phyloP scores from a whole-genome alignment of 257 asterid species.

The Solanum lycopersicoides region DNA sequence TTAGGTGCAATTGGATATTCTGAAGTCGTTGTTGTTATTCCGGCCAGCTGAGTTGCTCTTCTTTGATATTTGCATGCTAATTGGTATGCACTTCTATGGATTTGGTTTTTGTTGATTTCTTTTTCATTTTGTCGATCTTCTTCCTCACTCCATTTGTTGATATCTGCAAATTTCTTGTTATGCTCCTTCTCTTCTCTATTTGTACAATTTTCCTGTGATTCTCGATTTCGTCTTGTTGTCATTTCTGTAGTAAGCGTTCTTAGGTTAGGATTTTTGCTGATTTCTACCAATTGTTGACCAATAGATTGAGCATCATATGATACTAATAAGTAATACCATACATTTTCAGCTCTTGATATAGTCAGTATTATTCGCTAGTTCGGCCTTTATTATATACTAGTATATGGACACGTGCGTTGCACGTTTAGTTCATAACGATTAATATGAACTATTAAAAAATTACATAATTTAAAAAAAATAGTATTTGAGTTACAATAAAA shows the following conservation, averaged over 20 bases:
- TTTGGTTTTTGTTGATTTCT: neutral
- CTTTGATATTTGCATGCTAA: neutral
- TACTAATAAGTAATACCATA: neutral
- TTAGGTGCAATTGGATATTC: neutral
- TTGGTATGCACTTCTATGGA: neutral
- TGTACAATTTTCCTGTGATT: neutral
- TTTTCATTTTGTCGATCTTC: neutral
- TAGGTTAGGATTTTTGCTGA: neutral
- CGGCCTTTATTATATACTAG: neutral
- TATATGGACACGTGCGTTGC: too few species aligned
- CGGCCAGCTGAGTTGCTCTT: neutral
- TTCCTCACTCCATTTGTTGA: neutral
- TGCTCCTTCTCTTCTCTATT: neutral
- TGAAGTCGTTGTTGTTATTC: neutral
- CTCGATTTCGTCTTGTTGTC: neutral
- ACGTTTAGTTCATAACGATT: too few species aligned
- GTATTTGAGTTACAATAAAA: too few species aligned
- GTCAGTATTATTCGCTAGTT: neutral
- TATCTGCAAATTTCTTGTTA: neutral
- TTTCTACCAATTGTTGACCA: neutral
- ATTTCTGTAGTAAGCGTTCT: too few species aligned
- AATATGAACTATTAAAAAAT: too few species aligned
- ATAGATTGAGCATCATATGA: neutral
- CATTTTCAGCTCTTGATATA: neutral
- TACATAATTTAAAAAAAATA: too few species aligned